Evolutionary conservation across 2,329 filamentous ascomycete genomes (phyloP), one percentile per base, ranked within the genome.

Genomic region (Arthrobotrys entomopaga): DNA sequence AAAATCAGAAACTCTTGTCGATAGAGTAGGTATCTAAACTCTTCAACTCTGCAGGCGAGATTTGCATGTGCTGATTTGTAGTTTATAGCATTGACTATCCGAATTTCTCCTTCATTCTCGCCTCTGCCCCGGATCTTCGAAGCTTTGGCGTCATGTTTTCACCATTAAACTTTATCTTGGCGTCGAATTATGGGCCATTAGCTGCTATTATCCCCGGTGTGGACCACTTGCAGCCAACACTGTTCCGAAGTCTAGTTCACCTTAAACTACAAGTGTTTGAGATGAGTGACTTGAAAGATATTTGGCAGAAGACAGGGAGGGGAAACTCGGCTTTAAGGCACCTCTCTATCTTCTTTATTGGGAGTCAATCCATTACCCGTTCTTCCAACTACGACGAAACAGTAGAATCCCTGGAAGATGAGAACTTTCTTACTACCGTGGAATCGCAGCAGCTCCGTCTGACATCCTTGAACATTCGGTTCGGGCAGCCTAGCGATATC

Each of bases 21-120:
- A 8, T 53, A 24, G 49, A 53, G 49, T 53, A 29, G 10, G 49
- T 6, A 34, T 34, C 10, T 34, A 7, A 8, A 34, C 29, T 34
- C 29, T 34, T 7, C 6, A 34, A 7, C 7, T 34, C 29, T 6
- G 29, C 29, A 5, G 29, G 29, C 10, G 6, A 10, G 26, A 6
- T 10, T 34, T 34, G 29, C 10, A 34, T 7, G 10, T 34, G 29
- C 29, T 34, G 6, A 34, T 6, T 34, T 34, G 29, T 53, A 53
- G 2, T 34, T 13, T n/a, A 29, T 53, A 53, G 49, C n/a, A 53
- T 53, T n/a, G 49, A 53, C 8, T 53, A 53, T 24, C 10, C 24
- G 2, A 24, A 24, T 11, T 53, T 53, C n/a, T 26, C 49, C 24
- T 53, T 53, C 49, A 8, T 24, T 15, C 20, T 24, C 1, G 29